Conservation (phyloP, 495 filamentous ascomycete species). For the Penicillium coffeae region DNA sequence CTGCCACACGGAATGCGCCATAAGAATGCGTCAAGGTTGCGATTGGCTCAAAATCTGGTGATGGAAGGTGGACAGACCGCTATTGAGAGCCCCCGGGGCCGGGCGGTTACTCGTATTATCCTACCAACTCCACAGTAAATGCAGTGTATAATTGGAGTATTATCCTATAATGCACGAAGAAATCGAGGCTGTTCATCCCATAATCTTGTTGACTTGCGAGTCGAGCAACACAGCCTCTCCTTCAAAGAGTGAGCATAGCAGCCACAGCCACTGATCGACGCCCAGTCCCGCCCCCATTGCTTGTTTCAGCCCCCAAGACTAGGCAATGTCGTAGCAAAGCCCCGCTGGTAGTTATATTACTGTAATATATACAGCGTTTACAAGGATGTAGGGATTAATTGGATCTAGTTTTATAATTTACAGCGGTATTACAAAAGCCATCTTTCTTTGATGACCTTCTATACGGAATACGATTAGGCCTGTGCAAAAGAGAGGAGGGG, state of each 20-base stretch:
- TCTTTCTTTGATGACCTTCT: not conserved
- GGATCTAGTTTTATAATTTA: not conserved
- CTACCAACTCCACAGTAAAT: no score
- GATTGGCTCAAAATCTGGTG: no score
- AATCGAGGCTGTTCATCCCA: not conserved
- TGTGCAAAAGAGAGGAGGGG: not conserved
- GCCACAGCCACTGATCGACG: not conserved
- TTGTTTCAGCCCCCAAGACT: not conserved
- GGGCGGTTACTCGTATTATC: no score
- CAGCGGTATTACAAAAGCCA: not conserved
- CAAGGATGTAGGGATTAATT: not conserved
- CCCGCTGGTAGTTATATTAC: not conserved
- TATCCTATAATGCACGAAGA: no score
- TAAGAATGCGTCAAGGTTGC: no score
- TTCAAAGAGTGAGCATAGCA: not conserved
- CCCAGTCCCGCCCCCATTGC: not conserved
- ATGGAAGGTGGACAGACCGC: no score
- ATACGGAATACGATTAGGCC: not conserved
- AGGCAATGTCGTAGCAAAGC: not conserved
- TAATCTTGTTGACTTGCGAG: not conserved
- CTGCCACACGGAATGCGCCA: no score
- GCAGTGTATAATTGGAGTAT: no score
- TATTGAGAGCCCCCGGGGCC: no score
- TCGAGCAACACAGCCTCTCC: not conserved
- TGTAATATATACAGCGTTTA: not conserved